These are phyloP conservation scores for Biscutella auriculata DNA, from an alignment of 441 rosid species.

Conservation along the genomic window DNA sequence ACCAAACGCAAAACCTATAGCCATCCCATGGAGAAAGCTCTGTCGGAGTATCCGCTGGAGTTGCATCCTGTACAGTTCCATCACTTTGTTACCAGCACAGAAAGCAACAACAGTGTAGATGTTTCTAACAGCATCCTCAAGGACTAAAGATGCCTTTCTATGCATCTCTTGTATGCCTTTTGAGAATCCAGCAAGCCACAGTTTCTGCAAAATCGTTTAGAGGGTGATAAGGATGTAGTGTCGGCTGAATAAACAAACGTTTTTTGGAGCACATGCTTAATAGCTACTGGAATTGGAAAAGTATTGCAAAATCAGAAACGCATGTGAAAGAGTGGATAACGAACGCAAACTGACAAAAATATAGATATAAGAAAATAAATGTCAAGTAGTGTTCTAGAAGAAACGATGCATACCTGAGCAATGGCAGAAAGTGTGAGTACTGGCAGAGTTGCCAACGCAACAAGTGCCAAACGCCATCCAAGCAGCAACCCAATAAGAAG, in stretches of 20 bases:
- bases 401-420: slow-evolving; percentile 69
- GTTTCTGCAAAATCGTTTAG: slow-evolving; percentile 50
- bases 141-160: slow-evolving; percentile 95
- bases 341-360: background rate
- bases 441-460: slow-evolving; percentile 88
- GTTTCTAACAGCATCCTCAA: slow-evolving; percentile 96
- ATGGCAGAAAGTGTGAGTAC: slow-evolving; percentile 76
- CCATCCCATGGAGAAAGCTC: slow-evolving; percentile 86
- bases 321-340: background rate
- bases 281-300: background rate
- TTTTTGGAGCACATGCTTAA: background rate
- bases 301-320: background rate
- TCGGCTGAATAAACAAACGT: background rate
- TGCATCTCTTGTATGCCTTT: slow-evolving; percentile 99
- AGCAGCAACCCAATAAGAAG: slow-evolving; percentile 75
- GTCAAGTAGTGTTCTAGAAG: background rate
- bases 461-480: slow-evolving; percentile 85
- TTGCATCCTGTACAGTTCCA: slow-evolving; percentile 90
- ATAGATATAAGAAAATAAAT: background rate
- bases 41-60: slow-evolving; percentile 64
- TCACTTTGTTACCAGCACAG: slow-evolving; percentile 97
- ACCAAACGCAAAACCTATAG: slow-evolving; percentile 91
- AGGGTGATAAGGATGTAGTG: background rate
- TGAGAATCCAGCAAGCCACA: slow-evolving; percentile 99
- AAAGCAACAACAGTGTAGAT: slow-evolving; percentile 98